Percentiles rank a stretch among this genome's conserved stretches.
phyloP scores from a whole-genome alignment of 306 rosid species.

The Lablab purpureus region DNA sequence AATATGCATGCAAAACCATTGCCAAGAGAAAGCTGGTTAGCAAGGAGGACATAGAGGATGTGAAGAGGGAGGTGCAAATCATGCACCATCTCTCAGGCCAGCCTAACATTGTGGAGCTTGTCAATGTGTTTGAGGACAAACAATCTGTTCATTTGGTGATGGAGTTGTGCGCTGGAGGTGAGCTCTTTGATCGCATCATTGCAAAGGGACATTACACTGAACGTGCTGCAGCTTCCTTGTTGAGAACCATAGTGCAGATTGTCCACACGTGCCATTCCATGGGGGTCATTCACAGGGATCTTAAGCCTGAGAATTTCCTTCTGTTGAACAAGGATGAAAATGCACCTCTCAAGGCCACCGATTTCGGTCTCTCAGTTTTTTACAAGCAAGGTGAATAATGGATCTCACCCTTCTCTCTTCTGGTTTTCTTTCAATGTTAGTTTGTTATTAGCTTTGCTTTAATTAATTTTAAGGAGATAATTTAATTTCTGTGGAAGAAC shows the following conservation, averaged over 20 bases:
- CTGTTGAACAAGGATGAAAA: slow-evolving; percentile 75
- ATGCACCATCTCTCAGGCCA: slow-evolving; percentile 95
- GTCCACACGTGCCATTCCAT: slow-evolving; percentile 94
- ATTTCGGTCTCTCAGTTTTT: slow-evolving; percentile 92
- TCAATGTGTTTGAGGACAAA: slow-evolving; percentile 90
- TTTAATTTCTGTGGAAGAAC: too few relatives aligned
- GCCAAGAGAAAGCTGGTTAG: slow-evolving; percentile 88
- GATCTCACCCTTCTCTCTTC: slow-evolving; percentile 8
- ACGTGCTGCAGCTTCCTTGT: slow-evolving; percentile 85
- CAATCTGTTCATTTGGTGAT: slow-evolving; percentile 90
- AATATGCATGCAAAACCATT: slow-evolving; percentile 89
- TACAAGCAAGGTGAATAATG: slow-evolving; percentile 84
- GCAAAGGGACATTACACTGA: slow-evolving; percentile 97
- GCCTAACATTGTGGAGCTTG: slow-evolving; percentile 83
- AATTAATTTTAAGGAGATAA: neutral
- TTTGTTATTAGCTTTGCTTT: neutral
- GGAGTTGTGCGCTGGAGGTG: slow-evolving; percentile 98
- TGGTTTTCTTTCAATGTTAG: neutral
- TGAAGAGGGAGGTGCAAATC: slow-evolving; percentile 91
- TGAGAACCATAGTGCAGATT: slow-evolving; percentile 86
- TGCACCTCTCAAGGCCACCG: slow-evolving; percentile 94
- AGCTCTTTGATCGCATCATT: slow-evolving; percentile 90
- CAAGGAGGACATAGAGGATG: slow-evolving; percentile 90
- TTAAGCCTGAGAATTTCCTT: slow-evolving; percentile 99
- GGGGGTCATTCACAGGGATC: slow-evolving; percentile 98